Conservation (phyloP, 2,329 filamentous ascomycete species). For the Chaetomium sp. region DNA sequence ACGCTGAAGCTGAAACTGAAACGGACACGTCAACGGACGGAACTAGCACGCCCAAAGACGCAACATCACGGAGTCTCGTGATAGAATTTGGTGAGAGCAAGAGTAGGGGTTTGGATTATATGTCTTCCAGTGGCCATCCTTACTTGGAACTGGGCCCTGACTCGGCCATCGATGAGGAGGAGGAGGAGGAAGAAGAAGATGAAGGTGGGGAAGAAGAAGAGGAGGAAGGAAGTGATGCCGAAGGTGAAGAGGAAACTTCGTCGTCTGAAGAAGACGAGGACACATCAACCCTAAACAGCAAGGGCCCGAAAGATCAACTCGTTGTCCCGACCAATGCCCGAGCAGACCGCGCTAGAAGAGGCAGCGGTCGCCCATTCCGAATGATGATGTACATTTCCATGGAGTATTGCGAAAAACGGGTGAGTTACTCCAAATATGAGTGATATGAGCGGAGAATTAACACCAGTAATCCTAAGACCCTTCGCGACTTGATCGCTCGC, state of each 20-base stretch:
- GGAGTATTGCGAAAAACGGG: constrained; percentile 93
- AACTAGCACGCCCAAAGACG: constrained; percentile 32
- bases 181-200: constrained; percentile 37
- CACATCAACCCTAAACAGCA: constrained; percentile 33
- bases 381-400: constrained; percentile 94
- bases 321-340: constrained; percentile 5
- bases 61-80: constrained; percentile 34
- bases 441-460: not conserved
- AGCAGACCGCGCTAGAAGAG: constrained; percentile 17
- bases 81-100: constrained; percentile 65
- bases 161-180: constrained; percentile 26
- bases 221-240: too few species aligned
- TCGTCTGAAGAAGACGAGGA: constrained; percentile 29
- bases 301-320: constrained; percentile 25
- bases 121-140: constrained; percentile 75
- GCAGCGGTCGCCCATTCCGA: constrained; percentile 42
- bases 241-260: constrained; percentile 34
- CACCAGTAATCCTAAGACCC: constrained; percentile 46
- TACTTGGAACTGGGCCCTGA: constrained; percentile 63
- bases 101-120: constrained; percentile 75
- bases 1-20: constrained; percentile 42
- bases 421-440: constrained; percentile 34
- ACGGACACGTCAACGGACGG: constrained; percentile 49
- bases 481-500: constrained; percentile 78
- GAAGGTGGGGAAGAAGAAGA: constrained; percentile 40